Conservation (phyloP, 768 basidiomycete genomes). For the Xerocomellus dryophilus region DNA sequence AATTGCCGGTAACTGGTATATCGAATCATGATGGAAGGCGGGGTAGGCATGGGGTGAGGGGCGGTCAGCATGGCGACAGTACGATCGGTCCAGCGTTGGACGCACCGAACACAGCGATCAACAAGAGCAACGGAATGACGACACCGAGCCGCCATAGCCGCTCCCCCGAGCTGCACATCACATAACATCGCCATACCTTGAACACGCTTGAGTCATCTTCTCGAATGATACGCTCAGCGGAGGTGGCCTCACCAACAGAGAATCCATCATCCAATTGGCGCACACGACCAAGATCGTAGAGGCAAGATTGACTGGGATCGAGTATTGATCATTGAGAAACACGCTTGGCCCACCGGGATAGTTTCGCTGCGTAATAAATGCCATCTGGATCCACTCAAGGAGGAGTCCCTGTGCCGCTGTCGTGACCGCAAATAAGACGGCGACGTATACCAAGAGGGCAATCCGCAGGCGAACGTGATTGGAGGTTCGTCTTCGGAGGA, state of each 20-base stretch:
- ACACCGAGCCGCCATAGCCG: constrained; percentile 28
- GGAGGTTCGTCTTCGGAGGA: not conserved
- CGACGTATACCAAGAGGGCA: constrained; percentile 1
- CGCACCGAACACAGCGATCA: constrained; percentile 43
- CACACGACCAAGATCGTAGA: not conserved
- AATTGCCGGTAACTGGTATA: not conserved
- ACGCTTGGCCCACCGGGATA: constrained; percentile 30
- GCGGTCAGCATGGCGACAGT: not conserved
- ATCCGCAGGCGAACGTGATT: not conserved
- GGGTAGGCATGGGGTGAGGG: not conserved
- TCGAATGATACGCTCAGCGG: not conserved
- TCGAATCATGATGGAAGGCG: too few relatives aligned
- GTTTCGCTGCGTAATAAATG: constrained; percentile 27
- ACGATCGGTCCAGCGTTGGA: not conserved
- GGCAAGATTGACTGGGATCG: not conserved
- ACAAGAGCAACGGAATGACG: constrained; percentile 35
- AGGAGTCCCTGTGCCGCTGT: constrained; percentile 5
- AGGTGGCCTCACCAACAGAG: not conserved
- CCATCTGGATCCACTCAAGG: constrained; percentile 21
- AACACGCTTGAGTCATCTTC: not conserved
- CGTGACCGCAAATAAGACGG: constrained; percentile 12
- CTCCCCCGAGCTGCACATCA: constrained; percentile 43
- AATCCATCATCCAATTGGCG: constrained; percentile 12
- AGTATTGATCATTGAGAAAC: constrained; percentile 15
- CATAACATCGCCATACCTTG: constrained; percentile 47